Percentiles rank a stretch among this genome's conserved stretches.
These are phyloP conservation scores for Camelina neglecta DNA, from an alignment of 345 rosid genomes.

Conservation along the genomic window DNA sequence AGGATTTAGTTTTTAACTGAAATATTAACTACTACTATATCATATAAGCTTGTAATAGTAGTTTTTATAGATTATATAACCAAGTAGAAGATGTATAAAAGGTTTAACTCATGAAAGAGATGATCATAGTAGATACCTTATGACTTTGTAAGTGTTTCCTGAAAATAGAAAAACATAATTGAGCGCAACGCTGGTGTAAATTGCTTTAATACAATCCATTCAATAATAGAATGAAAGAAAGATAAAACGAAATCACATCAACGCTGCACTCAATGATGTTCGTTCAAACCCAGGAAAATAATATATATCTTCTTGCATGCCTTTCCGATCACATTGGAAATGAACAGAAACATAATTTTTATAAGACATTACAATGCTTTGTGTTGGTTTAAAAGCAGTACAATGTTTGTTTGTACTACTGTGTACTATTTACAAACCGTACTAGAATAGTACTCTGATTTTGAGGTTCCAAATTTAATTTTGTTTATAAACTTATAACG, in stretches of 20 bases:
- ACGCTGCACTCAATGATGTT: conserved; percentile 82
- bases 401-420: conserved; percentile 36
- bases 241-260: conserved; percentile 46
- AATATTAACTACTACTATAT: too few species aligned
- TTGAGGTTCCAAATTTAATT: background rate
- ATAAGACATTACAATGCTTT: conserved; percentile 19
- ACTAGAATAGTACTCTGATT: background rate
- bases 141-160: background rate
- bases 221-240: background rate
- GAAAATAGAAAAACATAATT: conserved; percentile 39
- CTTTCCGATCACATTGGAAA: background rate
- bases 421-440: background rate
- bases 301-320: background rate
- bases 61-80: background rate
- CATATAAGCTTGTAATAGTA: too few species aligned
- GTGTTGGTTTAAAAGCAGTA: conserved; percentile 35
- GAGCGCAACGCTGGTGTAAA: conserved; percentile 39
- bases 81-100: background rate
- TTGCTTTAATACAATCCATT: conserved; percentile 8
- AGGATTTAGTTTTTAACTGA: too few species aligned
- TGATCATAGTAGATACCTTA: conserved; percentile 10
- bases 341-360: conserved; percentile 2
- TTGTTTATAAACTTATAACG: background rate
- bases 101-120: background rate
- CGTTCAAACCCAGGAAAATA: conserved; percentile 34